Evolutionary conservation across 2,329 filamentous ascomycete genomes (phyloP).

Genomic region (Alternaria metachromatica): DNA sequence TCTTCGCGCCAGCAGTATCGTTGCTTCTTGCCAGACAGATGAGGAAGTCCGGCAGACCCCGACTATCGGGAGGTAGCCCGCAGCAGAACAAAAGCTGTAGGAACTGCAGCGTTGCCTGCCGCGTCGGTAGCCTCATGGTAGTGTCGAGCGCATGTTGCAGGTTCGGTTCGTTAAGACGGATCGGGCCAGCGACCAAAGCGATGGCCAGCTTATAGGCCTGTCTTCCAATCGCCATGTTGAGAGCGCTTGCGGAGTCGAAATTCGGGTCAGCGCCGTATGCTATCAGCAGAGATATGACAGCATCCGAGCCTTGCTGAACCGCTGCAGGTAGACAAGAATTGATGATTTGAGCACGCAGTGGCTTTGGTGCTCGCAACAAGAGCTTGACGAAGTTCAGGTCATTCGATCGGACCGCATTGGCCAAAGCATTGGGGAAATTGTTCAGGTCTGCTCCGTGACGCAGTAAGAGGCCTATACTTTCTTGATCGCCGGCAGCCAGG

Average conservation of each 20-base stretch:
- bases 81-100: constrained; percentile 45
- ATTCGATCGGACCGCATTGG: constrained; percentile 39
- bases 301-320: constrained; percentile 40
- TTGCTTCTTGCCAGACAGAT: constrained; percentile 38
- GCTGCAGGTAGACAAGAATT: constrained; percentile 43
- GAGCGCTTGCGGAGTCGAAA: constrained; percentile 41
- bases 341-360: constrained; percentile 37
- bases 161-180: constrained; percentile 27
- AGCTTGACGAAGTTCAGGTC: constrained; percentile 40
- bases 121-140: constrained; percentile 37
- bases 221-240: constrained; percentile 40
- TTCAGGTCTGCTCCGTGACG: constrained; percentile 44
- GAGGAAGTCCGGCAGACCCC: constrained; percentile 37
- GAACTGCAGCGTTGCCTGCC: constrained; percentile 36
- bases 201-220: constrained; percentile 39
- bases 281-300: constrained; percentile 38
- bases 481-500: constrained; percentile 39
- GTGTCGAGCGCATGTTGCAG: constrained; percentile 40
- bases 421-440: constrained; percentile 39
- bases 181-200: constrained; percentile 38
- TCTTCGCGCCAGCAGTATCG: constrained; percentile 35
- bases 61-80: constrained; percentile 36
- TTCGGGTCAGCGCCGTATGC: constrained; percentile 46
- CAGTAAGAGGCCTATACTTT: constrained; percentile 43
- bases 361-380: constrained; percentile 42